Evolutionary conservation across 2,329 filamentous ascomycete genomes (phyloP).

Genomic region (Sarocladium strictum): DNA sequence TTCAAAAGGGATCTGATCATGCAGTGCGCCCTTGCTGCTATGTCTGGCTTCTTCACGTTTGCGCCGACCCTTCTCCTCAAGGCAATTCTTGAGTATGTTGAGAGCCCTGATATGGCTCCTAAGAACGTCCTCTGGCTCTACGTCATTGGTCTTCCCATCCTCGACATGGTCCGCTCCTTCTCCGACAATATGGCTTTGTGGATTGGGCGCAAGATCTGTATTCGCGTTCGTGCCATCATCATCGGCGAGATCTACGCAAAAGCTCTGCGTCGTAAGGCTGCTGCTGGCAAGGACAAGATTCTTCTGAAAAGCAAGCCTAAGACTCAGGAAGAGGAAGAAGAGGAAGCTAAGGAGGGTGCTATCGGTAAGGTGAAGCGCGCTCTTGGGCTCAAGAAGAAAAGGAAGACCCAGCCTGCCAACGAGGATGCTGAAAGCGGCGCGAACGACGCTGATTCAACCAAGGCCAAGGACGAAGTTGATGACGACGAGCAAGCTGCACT

Average conservation of each 20-base stretch:
- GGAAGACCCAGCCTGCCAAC: conserved; percentile 34
- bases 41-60: conserved; percentile 82
- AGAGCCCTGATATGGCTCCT: conserved; percentile 69
- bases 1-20: conserved; percentile 72
- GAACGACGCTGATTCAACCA: conserved; percentile 20
- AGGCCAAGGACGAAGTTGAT: conserved; percentile 20
- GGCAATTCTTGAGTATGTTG: conserved; percentile 90
- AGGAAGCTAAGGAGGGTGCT: conserved; percentile 31
- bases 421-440: conserved; percentile 25
- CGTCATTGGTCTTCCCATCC: conserved; percentile 81
- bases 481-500: conserved; percentile 76
- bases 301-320: conserved; percentile 49
- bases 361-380: conserved; percentile 47
- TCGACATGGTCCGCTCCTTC: conserved; percentile 75
- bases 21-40: conserved; percentile 73
- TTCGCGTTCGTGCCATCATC: conserved; percentile 87
- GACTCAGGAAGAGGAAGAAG: conserved; percentile 29
- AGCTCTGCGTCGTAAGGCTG: conserved; percentile 83
- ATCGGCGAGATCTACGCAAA: conserved; percentile 98
- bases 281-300: conserved; percentile 67
- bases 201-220: conserved; percentile 91
- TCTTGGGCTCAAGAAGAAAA: conserved; percentile 57
- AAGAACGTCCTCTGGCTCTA: conserved; percentile 92
- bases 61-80: conserved; percentile 86
- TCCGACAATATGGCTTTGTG: conserved; percentile 83